Conservation (phyloP, 129 eudicot species). For the Rutidosis leptorrhynchoides region DNA sequence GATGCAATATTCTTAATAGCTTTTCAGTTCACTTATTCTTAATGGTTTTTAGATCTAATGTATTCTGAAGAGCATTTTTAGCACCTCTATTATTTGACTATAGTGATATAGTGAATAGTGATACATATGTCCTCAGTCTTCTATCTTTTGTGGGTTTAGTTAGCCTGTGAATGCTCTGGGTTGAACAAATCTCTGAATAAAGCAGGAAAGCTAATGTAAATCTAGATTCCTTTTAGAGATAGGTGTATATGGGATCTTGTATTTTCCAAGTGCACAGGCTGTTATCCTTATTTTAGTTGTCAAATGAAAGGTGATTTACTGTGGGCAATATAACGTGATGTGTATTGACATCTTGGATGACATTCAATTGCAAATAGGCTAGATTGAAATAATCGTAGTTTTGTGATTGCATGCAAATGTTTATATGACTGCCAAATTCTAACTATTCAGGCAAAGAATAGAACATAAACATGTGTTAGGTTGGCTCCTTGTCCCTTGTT, state of each 20-base stretch:
- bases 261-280: background rate
- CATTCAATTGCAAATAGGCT: background rate
- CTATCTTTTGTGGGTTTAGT: slow-evolving; percentile 3
- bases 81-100: slow-evolving; percentile 6
- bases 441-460: background rate
- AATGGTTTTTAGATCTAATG: slow-evolving; percentile 20
- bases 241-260: background rate
- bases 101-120: background rate
- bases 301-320: background rate
- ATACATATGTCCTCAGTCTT: background rate
- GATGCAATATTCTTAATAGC: slow-evolving; percentile 10
- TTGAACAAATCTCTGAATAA: background rate
- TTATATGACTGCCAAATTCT: background rate
- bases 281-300: background rate
- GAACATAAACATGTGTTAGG: background rate
- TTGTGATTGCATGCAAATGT: background rate
- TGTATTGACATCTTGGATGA: background rate
- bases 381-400: background rate
- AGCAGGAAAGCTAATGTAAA: background rate
- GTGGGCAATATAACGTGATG: background rate
- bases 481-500: background rate
- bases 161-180: background rate
- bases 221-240: background rate
- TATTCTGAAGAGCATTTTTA: background rate
- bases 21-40: background rate